Conservation (phyloP, 768 basidiomycete genomes). For the Rhodotorula diobovata region DNA sequence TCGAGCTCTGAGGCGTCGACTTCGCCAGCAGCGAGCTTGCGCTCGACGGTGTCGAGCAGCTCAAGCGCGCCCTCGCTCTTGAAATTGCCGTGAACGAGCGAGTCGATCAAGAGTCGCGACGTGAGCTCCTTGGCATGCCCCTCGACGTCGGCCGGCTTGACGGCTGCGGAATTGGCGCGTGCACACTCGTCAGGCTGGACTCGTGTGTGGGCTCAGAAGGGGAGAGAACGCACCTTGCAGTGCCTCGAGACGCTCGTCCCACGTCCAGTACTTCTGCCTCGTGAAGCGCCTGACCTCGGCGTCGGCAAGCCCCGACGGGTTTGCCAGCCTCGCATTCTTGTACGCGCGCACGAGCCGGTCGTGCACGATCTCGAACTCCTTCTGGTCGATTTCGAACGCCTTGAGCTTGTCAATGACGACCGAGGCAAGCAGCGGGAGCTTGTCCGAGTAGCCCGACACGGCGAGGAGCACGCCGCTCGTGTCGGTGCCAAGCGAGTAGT, state of each 20-base stretch:
- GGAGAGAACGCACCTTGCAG: constrained; percentile 58
- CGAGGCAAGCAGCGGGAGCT: constrained; percentile 65
- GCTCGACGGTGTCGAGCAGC: constrained; percentile 70
- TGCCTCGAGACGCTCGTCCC: constrained; percentile 73
- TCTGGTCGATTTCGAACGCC: constrained; percentile 59
- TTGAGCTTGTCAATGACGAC: constrained; percentile 68
- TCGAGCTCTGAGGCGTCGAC: constrained; percentile 57
- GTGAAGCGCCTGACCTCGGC: constrained; percentile 70
- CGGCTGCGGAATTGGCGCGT: not conserved
- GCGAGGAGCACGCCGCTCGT: constrained; percentile 63
- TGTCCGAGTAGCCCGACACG: constrained; percentile 85
- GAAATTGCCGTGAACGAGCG: constrained; percentile 78
- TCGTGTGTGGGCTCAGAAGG: too few species aligned
- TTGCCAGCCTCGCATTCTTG: constrained; percentile 79
- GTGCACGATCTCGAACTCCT: constrained; percentile 72
- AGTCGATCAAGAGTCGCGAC: constrained; percentile 61
- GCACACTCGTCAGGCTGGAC: not conserved
- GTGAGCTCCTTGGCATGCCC: constrained; percentile 61
- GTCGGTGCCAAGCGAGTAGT: constrained; percentile 60
- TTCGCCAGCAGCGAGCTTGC: constrained; percentile 57
- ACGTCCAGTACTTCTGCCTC: constrained; percentile 67
- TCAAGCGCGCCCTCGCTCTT: constrained; percentile 58
- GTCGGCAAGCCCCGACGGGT: constrained; percentile 73
- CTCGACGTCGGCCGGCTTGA: constrained; percentile 67
- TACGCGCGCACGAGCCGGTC: constrained; percentile 76